Conservation (phyloP, 2,329 filamentous ascomycete species). For the Trichoderma breve region DNA sequence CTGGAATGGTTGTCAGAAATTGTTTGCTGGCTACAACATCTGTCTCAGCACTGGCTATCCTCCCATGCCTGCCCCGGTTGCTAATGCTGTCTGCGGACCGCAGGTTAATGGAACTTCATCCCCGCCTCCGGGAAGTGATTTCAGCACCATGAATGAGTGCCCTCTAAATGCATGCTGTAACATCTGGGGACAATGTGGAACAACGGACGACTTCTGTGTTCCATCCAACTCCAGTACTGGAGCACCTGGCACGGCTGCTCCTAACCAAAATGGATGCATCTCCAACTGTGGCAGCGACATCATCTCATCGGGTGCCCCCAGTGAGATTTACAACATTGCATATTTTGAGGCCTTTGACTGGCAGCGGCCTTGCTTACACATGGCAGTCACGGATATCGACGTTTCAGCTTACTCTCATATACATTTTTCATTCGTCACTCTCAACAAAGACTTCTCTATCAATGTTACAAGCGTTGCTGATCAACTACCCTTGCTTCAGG, state of each 20-base stretch:
- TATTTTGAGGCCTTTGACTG: neutral
- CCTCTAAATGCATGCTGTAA: conserved; percentile 33
- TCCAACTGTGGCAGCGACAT: conserved; percentile 27
- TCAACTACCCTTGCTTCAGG: neutral
- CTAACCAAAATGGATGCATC: conserved; percentile 22
- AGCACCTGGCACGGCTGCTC: neutral
- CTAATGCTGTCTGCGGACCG: conserved; percentile 37
- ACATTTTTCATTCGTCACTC: neutral
- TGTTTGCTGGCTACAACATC: conserved; percentile 30
- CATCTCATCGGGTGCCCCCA: neutral
- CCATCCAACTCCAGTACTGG: neutral
- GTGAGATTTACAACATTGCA: neutral
- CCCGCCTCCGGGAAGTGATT: conserved; percentile 24
- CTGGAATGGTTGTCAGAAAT: conserved; percentile 28
- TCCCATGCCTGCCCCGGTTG: conserved; percentile 34
- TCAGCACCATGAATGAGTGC: conserved; percentile 31
- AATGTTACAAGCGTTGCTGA: neutral
- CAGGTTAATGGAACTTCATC: conserved; percentile 30
- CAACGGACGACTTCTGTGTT: conserved; percentile 40
- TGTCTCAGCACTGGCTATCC: conserved; percentile 36
- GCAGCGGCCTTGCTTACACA: neutral
- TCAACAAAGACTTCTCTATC: neutral
- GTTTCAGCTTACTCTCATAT: neutral
- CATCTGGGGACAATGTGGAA: conserved; percentile 44
- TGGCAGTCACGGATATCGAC: neutral